phyloP scores from a whole-genome alignment of 2,329 filamentous ascomycete species.

The Mycocentrospora acerina region DNA sequence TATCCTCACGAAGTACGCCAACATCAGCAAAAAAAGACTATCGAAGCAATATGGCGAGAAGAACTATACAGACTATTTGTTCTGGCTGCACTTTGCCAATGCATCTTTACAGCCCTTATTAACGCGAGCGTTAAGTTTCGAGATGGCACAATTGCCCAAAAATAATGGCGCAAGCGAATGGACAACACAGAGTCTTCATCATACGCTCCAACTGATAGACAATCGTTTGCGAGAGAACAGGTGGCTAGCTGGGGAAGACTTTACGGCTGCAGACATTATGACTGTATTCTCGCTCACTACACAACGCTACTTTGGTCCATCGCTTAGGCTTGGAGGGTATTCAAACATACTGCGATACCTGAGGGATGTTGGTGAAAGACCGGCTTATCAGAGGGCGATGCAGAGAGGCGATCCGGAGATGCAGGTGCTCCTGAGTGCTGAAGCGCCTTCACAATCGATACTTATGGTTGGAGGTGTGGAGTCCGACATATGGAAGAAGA shows the following conservation, averaged over 20 bases:
- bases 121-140: slow-evolving; percentile 29
- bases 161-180: slow-evolving; percentile 18
- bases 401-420: slow-evolving; percentile 51
- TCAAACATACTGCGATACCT: slow-evolving; percentile 21
- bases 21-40: slow-evolving; percentile 6
- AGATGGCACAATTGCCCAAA: slow-evolving; percentile 21
- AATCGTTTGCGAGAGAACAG: slow-evolving; percentile 47
- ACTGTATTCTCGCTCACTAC: slow-evolving; percentile 62
- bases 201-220: slow-evolving; percentile 49
- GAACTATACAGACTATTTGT: slow-evolving; percentile 60
- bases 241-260: slow-evolving; percentile 61
- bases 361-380: slow-evolving; percentile 14
- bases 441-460: slow-evolving; percentile 16
- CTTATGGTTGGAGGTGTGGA: slow-evolving; percentile 14
- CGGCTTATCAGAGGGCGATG: slow-evolving; percentile 51
- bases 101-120: slow-evolving; percentile 42
- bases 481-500: slow-evolving; percentile 20
- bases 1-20: slow-evolving; percentile 53
- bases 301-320: slow-evolving; percentile 52
- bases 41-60: slow-evolving; percentile 41
- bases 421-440: slow-evolving; percentile 23
- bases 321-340: slow-evolving; percentile 14
- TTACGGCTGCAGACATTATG: slow-evolving; percentile 67
- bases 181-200: slow-evolving; percentile 30
- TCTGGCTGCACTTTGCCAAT: slow-evolving; percentile 61